Evolutionary conservation across 768 basidiomycete genomes (phyloP).

Genomic region (Lyophyllum semitale): DNA sequence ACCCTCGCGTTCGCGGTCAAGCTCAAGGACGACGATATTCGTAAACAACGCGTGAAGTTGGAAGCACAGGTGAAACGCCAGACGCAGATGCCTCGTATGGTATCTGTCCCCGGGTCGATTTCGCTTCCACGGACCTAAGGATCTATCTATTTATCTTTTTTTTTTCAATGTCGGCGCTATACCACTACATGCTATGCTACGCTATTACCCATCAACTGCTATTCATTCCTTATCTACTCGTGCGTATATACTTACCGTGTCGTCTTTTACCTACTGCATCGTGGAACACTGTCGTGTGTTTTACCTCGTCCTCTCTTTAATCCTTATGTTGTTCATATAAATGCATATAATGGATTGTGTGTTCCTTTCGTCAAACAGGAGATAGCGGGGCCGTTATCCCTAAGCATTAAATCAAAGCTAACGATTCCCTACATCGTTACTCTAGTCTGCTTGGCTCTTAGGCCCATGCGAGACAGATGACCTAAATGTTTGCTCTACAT

Average conservation of each 20-base stretch:
- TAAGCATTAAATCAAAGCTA: too few relatives aligned
- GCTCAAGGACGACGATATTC: conserved; percentile 78
- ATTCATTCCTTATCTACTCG: neutral
- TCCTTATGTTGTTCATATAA: neutral
- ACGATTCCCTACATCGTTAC: too few relatives aligned
- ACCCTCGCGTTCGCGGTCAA: conserved; percentile 64
- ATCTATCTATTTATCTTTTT: neutral
- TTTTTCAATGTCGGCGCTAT: too few relatives aligned
- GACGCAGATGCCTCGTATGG: conserved; percentile 37
- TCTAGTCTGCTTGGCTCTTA: too few relatives aligned
- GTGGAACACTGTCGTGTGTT: neutral
- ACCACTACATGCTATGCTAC: neutral
- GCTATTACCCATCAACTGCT: neutral
- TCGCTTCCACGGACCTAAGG: conserved; percentile 21
- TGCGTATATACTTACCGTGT: neutral
- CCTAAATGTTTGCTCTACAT: too few relatives aligned
- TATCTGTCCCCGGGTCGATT: conserved; percentile 24
- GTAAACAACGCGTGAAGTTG: conserved; percentile 75
- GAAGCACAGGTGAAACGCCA: conserved; percentile 72
- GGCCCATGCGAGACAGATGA: too few relatives aligned
- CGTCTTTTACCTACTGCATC: neutral
- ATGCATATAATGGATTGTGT: conserved; percentile 1
- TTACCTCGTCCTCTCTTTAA: neutral
- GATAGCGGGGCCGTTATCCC: too few relatives aligned
- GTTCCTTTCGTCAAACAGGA: too few relatives aligned